Base-by-base conservation (phyloP, 176 grass and related monocot species). In the Poa annua region DNA sequence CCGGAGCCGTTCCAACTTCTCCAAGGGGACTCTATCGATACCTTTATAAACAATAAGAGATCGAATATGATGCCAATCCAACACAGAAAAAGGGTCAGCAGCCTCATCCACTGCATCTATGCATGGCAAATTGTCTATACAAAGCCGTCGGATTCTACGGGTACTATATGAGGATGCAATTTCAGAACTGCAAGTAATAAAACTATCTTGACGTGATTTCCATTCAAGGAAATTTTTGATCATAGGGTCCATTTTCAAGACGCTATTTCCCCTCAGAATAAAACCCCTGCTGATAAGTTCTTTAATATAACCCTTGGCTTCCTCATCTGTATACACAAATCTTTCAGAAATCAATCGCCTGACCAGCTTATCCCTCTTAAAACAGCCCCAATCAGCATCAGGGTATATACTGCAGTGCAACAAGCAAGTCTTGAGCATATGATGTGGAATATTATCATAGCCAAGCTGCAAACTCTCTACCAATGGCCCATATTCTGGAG, bases 81-180 rank as follows among this genome's bases (percentile, higher is more conserved):
- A 0, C 15, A 0, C 10, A 0, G 15, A 9, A 1, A 44, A 65
- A 6, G 62, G 0, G n/a, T n/a, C n/a, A n/a, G n/a, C n/a, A n/a
- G n/a, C n/a, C n/a, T n/a, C n/a, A 65, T 66, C 11, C 13, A 3
- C 62, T 66, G 6, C 7, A 17, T 66, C 39, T 7, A 2, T 14
- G 0, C 1, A 0, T 26, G 4, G 12, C 3, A 2, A 0, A 1
- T 4, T 0, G 2, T 80, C 48, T 0, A 69, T 7, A 29, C n/a
- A 69, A 1, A 81, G 20, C 0, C 33, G 34, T 6, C 7, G 49
- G 9, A 69, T 41, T 13, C 0, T 0, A 26, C 14, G 1, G 8
- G 38, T 0, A 20, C n/a, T n/a, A n/a, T 4, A 52, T 15, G 29
- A 8, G 29, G 3, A 45, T 8, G 11, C 8, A 1, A 22, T 64